Percentiles rank a stretch among this genome's conserved stretches.
Conservation (phyloP, 805 yeast species). For the Yarrowia deformans region DNA sequence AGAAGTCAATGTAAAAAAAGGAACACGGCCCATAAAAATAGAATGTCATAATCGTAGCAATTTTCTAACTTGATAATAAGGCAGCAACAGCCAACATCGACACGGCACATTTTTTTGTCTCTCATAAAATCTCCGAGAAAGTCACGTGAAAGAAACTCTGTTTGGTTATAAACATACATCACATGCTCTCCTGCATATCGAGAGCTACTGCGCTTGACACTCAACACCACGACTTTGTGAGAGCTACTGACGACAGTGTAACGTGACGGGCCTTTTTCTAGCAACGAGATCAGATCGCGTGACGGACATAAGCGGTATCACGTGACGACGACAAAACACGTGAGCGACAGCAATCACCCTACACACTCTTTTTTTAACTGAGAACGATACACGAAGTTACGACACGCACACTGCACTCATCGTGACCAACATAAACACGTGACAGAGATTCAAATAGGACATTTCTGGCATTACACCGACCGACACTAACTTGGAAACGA, state of each 20-base stretch:
- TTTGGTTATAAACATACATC: not conserved
- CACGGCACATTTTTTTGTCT: no score
- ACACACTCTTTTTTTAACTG: no score
- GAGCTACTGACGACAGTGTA: not conserved
- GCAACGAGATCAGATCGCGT: not conserved
- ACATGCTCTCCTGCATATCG: conserved; percentile 29
- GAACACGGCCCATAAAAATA: not conserved
- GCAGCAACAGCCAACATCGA: no score
- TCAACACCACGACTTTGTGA: not conserved
- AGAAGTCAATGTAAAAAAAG: not conserved
- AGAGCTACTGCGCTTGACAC: conserved; percentile 4
- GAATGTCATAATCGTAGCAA: no score
- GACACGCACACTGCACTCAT: no score
- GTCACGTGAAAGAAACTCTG: conserved; percentile 17
- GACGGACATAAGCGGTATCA: not conserved
- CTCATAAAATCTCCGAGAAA: not conserved
- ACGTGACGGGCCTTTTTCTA: not conserved
- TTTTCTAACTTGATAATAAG: no score
- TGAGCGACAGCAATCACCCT: no score
- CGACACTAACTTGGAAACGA: no score
- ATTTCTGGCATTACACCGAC: no score
- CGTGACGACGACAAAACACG: not conserved
- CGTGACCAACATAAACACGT: no score
- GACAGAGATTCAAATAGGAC: no score
- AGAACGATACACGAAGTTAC: no score